phyloP scores from a whole-genome alignment of 441 rosid species.

The Adansonia madagascariensis region DNA sequence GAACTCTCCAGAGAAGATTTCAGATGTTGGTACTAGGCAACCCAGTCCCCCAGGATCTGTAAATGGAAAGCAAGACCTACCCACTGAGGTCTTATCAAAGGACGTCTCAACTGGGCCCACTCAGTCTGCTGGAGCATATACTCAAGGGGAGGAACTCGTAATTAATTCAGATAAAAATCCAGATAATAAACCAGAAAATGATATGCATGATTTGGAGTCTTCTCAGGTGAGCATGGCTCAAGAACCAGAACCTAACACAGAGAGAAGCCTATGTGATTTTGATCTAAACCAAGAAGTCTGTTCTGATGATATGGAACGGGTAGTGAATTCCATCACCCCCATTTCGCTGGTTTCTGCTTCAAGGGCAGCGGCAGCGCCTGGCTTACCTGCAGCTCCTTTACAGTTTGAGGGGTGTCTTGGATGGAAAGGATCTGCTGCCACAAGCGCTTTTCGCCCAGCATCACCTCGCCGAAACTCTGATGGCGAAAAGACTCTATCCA shows the following conservation, averaged over 20 bases:
- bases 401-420: conserved; percentile 78
- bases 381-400: conserved; percentile 62
- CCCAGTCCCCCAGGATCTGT: conserved; percentile 56
- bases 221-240: conserved; percentile 61
- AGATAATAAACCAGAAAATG: conserved; percentile 45
- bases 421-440: conserved; percentile 78
- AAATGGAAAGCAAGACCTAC: conserved; percentile 39
- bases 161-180: conserved; percentile 40
- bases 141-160: conserved; percentile 39
- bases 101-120: conserved; percentile 50
- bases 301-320: conserved; percentile 72
- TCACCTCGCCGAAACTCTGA: conserved; percentile 62
- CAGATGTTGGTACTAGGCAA: conserved; percentile 48
- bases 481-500: conserved; percentile 37
- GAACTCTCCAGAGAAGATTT: conserved; percentile 64
- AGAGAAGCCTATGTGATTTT: conserved; percentile 65
- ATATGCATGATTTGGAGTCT: conserved; percentile 56
- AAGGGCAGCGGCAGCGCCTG: conserved; percentile 55
- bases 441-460: conserved; percentile 78
- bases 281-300: conserved; percentile 86
- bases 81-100: conserved; percentile 38
- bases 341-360: conserved; percentile 69
- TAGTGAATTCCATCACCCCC: conserved; percentile 46
- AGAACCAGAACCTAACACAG: conserved; percentile 55
- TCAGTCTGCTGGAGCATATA: conserved; percentile 44